These are phyloP conservation scores for Daedaleopsis nitida DNA, from an alignment of 768 basidiomycete genomes.

Conservation along the genomic window DNA sequence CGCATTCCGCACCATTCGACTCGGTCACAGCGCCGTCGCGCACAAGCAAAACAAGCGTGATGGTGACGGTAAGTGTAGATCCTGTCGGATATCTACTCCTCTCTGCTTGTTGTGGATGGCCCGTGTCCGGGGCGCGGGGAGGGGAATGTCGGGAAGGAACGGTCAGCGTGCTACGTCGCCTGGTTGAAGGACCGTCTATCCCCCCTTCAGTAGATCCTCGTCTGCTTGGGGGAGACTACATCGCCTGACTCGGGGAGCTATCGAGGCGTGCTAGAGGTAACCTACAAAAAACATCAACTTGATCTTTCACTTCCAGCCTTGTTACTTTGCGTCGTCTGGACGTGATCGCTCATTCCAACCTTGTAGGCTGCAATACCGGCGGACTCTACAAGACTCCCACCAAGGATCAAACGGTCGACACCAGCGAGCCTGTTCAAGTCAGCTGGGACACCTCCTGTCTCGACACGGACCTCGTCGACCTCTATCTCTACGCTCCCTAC, in stretches of 20 bases:
- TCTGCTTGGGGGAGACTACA: too few relatives aligned
- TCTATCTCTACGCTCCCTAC: conserved; percentile 64
- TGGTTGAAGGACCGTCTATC: too few relatives aligned
- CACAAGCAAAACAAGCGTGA: conserved; percentile 20
- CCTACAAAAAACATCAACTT: too few relatives aligned
- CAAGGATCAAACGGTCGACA: conserved; percentile 47
- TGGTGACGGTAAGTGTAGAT: conserved; percentile 6
- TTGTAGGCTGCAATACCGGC: conserved; percentile 53
- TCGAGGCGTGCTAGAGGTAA: too few relatives aligned
- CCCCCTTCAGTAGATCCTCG: too few relatives aligned
- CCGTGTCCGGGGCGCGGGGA: not conserved
- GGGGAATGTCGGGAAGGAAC: not conserved
- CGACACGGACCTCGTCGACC: conserved; percentile 53
- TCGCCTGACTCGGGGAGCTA: too few relatives aligned
- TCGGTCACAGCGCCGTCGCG: conserved; percentile 15
- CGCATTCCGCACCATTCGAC: conserved; percentile 19
- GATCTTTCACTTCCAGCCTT: too few relatives aligned
- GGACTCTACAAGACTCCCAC: conserved; percentile 64
- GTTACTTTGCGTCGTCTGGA: too few relatives aligned
- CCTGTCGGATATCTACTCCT: too few relatives aligned
- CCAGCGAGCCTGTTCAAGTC: conserved; percentile 53
- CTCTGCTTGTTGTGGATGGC: not conserved
- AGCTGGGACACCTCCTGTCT: conserved; percentile 69
- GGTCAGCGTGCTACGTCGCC: not conserved
- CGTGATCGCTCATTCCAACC: too few relatives aligned